These are phyloP conservation scores for Neocucurbitaria cava DNA, from an alignment of 2,329 filamentous ascomycete genomes.

Conservation along the genomic window DNA sequence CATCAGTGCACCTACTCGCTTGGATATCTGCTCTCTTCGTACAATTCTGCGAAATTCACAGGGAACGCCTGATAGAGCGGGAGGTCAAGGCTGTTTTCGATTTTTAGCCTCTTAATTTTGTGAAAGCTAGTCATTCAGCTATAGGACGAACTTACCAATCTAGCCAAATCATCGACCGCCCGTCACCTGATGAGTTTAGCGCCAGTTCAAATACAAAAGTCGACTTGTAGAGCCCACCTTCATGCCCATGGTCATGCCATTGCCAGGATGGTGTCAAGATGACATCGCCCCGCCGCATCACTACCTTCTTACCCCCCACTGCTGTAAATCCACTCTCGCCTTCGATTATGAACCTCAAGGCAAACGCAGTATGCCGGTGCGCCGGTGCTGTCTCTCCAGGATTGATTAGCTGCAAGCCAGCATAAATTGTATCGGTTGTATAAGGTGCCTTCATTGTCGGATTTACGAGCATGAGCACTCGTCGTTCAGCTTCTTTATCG, in stretches of 20 bases:
- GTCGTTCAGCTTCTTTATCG: conserved; percentile 48
- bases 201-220: not conserved
- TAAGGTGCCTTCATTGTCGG: conserved; percentile 48
- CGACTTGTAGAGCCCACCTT: conserved; percentile 41
- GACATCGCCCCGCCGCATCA: conserved; percentile 60
- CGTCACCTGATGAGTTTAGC: conserved; percentile 19
- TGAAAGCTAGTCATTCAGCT: no score
- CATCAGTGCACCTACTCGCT: conserved; percentile 37
- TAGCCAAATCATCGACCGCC: conserved; percentile 62
- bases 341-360: conserved; percentile 64
- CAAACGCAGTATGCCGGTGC: conserved; percentile 63
- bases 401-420: conserved; percentile 62
- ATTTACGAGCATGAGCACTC: conserved; percentile 53
- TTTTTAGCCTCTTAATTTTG: no score
- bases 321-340: conserved; percentile 62
- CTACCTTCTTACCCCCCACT: conserved; percentile 60
- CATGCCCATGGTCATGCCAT: conserved; percentile 66
- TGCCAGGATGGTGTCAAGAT: conserved; percentile 65
- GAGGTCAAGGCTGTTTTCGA: no score
- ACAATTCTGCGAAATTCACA: conserved; percentile 62
- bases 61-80: conserved; percentile 58
- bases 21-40: conserved; percentile 56
- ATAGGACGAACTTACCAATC: no score
- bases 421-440: conserved; percentile 65
- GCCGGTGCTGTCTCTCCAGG: conserved; percentile 62